Base-by-base conservation (phyloP, 1,284 basidiomycete species). In the Singerocomus inundabilis region DNA sequence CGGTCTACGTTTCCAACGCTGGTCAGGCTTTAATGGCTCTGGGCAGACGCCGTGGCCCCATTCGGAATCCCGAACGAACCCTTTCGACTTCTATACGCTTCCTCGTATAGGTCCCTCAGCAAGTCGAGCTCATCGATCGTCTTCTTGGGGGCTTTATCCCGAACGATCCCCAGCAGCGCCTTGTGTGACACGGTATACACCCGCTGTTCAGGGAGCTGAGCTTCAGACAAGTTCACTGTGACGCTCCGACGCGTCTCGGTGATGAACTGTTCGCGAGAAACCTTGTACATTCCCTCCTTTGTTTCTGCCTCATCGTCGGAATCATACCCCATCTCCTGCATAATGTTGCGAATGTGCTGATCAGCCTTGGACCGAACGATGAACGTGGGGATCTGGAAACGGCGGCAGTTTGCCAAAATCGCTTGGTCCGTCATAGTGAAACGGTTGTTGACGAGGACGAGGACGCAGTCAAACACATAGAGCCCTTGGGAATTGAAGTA, bases 281-380 rank as follows among this genome's bases (percentile, higher is more conserved):
- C 48, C 13, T 50, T 63, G 51, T 66, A 65, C 9, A 53, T 47
- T 2, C 42, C 18, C 12, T 62, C 51, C n/a, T 37, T 61, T 3
- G 49, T 54, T 11, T 48, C 52, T 6, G 40, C 29, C 18, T 58
- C 63, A 11, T 48, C 48, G 12, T 66, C 61, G 4, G 55, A 64
- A 32, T 64, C 59, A n/a, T 69, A 60, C 30, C 55, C 59, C 53
- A 57, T 58, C 33, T 70, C 70, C 28, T 44, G 52, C 55, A 62
- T 58, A 33, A 68, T 38, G 46, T 70, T 71, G 2, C 48, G 53
- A 48, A 70, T 66, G 44, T 69, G 66, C 24, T 62, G 59, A 45
- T 71, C 68, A 0, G 69, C 59, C 51, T 71, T 70, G 4, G 69
- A 72, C 6, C 69, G 69, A n/a, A 71, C 69, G 31, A 71, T 67